A percentile compares a stretch with the other conserved stretches of the same genome.
phyloP scores from a whole-genome alignment of 805 yeast genomes.

The Brettanomyces custersianus region DNA sequence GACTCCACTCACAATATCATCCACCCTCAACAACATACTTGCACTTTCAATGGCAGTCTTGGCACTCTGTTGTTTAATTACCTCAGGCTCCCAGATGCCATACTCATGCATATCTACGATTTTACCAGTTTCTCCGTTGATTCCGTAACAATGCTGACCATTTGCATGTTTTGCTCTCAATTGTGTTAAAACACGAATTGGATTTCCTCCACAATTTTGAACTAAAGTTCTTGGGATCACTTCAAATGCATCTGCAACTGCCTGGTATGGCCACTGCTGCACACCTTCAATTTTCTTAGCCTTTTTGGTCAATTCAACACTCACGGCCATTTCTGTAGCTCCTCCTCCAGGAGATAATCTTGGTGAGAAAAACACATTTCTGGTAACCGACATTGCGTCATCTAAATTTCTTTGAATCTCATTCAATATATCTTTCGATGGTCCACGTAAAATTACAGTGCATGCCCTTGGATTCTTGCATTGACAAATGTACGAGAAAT shows the following conservation, averaged over 20 bases:
- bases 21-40: conserved; percentile 87
- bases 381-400: conserved; percentile 97
- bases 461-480: conserved; percentile 89
- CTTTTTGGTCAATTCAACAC: conserved; percentile 78
- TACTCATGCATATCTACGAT: conserved; percentile 91
- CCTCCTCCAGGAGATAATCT: conserved; percentile 98
- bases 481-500: conserved; percentile 75
- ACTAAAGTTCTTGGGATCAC: conserved; percentile 95
- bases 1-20: conserved; percentile 95
- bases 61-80: conserved; percentile 89
- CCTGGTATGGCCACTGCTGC: conserved; percentile 98
- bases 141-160: conserved; percentile 78
- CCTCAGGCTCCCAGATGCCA: conserved; percentile 99
- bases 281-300: conserved; percentile 92
- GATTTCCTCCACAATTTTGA: conserved; percentile 97
- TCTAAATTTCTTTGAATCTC: conserved; percentile 96
- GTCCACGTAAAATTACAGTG: conserved; percentile 87
- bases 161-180: conserved; percentile 94
- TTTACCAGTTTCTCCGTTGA: conserved; percentile 92
- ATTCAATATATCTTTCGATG: conserved; percentile 91
- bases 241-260: conserved; percentile 97
- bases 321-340: conserved; percentile 98
- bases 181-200: conserved; percentile 81
- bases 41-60: conserved; percentile 99
- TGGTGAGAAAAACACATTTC: conserved; percentile 93